Base-by-base conservation (phyloP, 441 rosid genomes). In the Pelargonium cotyledonis region DNA sequence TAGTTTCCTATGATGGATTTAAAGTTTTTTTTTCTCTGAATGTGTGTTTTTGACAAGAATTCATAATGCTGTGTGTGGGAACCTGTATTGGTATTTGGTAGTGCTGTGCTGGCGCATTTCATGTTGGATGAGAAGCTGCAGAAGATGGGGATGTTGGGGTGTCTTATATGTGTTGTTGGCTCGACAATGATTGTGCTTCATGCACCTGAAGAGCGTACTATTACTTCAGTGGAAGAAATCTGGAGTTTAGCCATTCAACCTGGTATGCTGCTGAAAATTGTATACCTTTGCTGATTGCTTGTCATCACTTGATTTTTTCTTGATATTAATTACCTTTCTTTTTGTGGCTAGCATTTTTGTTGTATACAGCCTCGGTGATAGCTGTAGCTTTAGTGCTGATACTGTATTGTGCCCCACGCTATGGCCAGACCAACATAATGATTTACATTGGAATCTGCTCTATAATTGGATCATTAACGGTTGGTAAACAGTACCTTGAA, bases 191-290 rank as follows among this genome's bases (percentile, higher is more conserved):
- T 88, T 71, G 94, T 88, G 74, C 82, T 88, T 16, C 91, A 88
- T 76, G 84, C 91, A 16, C 94, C 94, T 1, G 72, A 62, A 63
- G 91, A 88, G 75, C 82, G 78, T 15, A 66, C 79, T 23, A 78
- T 88, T 63, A 72, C 53, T 51, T 88, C 94, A 0, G 86, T 88
- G 6, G 78, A 78, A 70, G 83, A 88, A 75, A 80, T 88, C 12
- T 88, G 94, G 94, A 83, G 69, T 63, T 69, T 88, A 62, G 94
- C 94, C 18, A 86, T 72, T n/a, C 86, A 88, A 61, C 89, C 94
- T 49, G 94, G 94, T 86, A 73, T 18, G 14, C 29, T 19, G 19
- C 64, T 14, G 2, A 18, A 23, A 5, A 57, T 29, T 61, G 64
- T 57, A 14, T 9, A 19, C 38, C 71, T 2, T 44, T 31, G 16